Base-by-base conservation (phyloP, 2,329 filamentous ascomycete genomes). In the Hymenoscyphus albidus region DNA sequence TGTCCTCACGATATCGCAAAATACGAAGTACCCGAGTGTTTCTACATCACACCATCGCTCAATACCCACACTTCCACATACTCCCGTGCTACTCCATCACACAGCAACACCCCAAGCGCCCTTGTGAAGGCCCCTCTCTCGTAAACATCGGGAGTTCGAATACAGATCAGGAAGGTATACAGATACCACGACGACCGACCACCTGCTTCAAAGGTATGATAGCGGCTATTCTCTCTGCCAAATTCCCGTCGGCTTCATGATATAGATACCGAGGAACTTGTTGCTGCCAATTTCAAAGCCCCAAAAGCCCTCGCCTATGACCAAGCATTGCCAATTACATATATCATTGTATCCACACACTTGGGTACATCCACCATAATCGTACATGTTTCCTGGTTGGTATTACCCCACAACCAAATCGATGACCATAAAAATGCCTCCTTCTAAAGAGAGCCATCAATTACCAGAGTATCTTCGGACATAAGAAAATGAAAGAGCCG, bases 121-220 rank as follows among this genome's bases (percentile, higher is more conserved):
- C 35, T 35, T 35, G 35, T 35, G 35, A 7, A 35, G 35, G 48
- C 48, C 18, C 48, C 22, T 27, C 48, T 22, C 22, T 54, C 10
- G 18, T 22, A 18, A 27, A n/a, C 48, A 27, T 54, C 48, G 48
- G 48, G 22, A 54, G 48, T 22, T 54, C 48, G 22, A 10, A 18
- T 18, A 51, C 48, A 54, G 22, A 54, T 54, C 18, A 54, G 48
- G 48, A 54, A 54, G 48, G 48, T 54, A 54, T 22, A 54, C 48
- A 27, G 22, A 22, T 54, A 54, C 18, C 18, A 54, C 48, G 22
- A 54, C 22, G 48, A 12, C 18, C 48, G 12, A 54, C 10, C 18
- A 54, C 12, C 13, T 35, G 35, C 35, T 35, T 35, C 35, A 35
- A 35, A 35, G 35, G 35, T 18, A 54, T 13, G 48, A 54, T 54